Conservation (phyloP, 192 early-diverging fungal species). For the Funneliformis geosporum region DNA sequence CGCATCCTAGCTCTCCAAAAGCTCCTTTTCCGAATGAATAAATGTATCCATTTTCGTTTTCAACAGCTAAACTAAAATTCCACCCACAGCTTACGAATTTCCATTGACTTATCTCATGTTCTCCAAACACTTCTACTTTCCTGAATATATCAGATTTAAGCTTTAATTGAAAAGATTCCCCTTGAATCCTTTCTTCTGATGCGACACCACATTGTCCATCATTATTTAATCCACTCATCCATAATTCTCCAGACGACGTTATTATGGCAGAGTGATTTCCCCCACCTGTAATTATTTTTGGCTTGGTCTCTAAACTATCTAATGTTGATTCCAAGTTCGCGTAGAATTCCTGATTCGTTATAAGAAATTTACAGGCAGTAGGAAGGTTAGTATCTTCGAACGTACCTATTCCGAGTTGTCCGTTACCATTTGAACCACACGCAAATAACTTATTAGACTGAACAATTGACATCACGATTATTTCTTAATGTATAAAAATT, state of each 20-base stretch:
- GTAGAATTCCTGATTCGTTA: neutral
- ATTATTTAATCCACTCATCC: slow-evolving; percentile 52
- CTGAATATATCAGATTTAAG: slow-evolving; percentile 5
- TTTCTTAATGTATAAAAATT: no score
- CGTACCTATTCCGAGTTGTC: slow-evolving; percentile 62
- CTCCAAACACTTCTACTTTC: neutral
- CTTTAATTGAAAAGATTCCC: no score
- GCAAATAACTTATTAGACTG: slow-evolving; percentile 39
- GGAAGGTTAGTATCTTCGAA: slow-evolving; percentile 47
- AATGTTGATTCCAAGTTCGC: neutral
- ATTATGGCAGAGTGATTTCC: slow-evolving; percentile 69
- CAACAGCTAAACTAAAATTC: slow-evolving; percentile 55
- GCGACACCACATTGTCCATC: slow-evolving; percentile 47
- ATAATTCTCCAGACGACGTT: slow-evolving; percentile 40
- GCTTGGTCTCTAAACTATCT: neutral
- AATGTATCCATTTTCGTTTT: slow-evolving; percentile 42
- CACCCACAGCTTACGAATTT: slow-evolving; percentile 63
- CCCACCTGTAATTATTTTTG: slow-evolving; percentile 55
- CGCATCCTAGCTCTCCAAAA: slow-evolving; percentile 56
- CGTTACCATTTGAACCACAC: slow-evolving; percentile 66
- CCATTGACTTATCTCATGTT: neutral
- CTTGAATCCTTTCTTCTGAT: neutral
- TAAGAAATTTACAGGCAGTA: neutral
- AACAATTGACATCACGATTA: neutral
- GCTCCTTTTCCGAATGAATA: slow-evolving; percentile 58